Percentiles rank a stretch among this genome's conserved stretches.
These are phyloP conservation scores for Cryphonectria parasitica DNA, from an alignment of 2,329 filamentous ascomycete species.

Conservation along the genomic window DNA sequence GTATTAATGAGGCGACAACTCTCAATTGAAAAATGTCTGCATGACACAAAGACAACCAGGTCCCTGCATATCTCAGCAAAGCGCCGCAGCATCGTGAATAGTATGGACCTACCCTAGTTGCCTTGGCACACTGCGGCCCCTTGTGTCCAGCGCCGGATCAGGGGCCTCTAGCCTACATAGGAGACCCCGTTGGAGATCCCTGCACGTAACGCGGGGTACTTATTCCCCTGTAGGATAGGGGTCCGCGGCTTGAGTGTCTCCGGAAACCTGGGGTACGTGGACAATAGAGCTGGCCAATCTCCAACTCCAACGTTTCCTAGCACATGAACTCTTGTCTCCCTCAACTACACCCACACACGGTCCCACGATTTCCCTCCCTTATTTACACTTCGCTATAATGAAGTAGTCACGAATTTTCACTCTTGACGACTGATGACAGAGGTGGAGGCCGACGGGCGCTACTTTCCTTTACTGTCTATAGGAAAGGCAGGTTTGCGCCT, in stretches of 20 bases:
- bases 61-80: not conserved
- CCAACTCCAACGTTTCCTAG: not conserved
- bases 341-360: not conserved
- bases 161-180: slow-evolving; percentile 21
- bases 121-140: not conserved
- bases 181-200: not conserved
- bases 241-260: slow-evolving; percentile 4
- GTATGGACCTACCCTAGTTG: not conserved
- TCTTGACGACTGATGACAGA: not conserved
- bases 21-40: not conserved
- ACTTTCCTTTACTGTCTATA: not conserved
- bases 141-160: not conserved
- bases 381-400: slow-evolving; percentile 1
- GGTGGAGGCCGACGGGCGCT: not conserved
- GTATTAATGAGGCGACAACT: not conserved
- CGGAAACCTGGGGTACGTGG: slow-evolving; percentile 4
- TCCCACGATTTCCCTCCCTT: not conserved
- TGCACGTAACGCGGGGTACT: slow-evolving; percentile 5
- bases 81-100: not conserved
- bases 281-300: not conserved
- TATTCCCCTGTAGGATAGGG: not conserved
- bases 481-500: slow-evolving; percentile 7
- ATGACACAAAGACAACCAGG: not conserved
- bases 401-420: not conserved
- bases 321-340: not conserved